Evolutionary conservation across 2,329 filamentous ascomycete species (phyloP).

Genomic region (Fusarium sublunatum): DNA sequence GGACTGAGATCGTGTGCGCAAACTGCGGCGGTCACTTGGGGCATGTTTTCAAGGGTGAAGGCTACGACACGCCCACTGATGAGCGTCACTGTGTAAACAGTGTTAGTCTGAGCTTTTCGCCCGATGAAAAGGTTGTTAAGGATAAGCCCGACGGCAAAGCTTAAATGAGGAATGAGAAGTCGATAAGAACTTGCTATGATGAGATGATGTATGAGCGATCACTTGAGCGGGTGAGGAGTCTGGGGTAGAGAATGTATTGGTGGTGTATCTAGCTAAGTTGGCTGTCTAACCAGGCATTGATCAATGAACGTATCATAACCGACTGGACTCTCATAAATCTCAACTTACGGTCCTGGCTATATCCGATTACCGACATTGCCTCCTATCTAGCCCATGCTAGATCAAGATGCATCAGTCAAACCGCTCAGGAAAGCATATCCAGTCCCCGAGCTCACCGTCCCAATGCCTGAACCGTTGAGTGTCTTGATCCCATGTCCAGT

Average conservation of each 20-base stretch:
- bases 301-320: constrained; percentile 4
- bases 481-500: constrained; percentile 40
- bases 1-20: constrained; percentile 93
- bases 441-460: constrained; percentile 38
- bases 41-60: constrained; percentile 95
- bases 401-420: constrained; percentile 35
- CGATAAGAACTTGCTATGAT: background rate
- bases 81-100: constrained; percentile 98
- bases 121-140: constrained; percentile 66
- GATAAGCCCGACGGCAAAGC: constrained; percentile 52
- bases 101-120: constrained; percentile 84
- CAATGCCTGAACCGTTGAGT: constrained; percentile 38
- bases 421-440: constrained; percentile 41
- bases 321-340: background rate
- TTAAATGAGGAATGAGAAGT: too few relatives aligned
- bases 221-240: constrained; percentile 3
- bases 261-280: constrained; percentile 6
- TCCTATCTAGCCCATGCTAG: background rate
- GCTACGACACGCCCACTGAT: constrained; percentile 85
- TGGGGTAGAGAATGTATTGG: background rate
- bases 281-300: background rate
- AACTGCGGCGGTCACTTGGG: constrained; percentile 95
- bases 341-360: background rate
- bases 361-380: background rate
- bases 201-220: constrained; percentile 1